These are phyloP conservation scores for Paracamarosporium sp. DNA, from an alignment of 2,329 filamentous ascomycete genomes.

Conservation along the genomic window DNA sequence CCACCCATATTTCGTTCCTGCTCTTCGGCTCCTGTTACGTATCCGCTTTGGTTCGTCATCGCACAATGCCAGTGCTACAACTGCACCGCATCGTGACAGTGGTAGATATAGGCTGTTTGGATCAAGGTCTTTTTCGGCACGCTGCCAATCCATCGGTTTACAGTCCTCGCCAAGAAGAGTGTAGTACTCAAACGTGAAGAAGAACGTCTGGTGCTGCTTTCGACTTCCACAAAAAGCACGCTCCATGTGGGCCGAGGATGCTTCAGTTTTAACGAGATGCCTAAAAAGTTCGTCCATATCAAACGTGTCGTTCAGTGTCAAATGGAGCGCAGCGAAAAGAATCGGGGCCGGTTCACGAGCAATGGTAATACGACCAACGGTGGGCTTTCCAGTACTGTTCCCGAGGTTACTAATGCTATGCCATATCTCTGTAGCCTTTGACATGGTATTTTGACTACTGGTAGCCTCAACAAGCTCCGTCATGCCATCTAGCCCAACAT, in stretches of 20 bases:
- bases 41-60: constrained; percentile 60
- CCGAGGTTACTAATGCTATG: constrained; percentile 43
- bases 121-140: constrained; percentile 56
- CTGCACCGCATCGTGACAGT: constrained; percentile 65
- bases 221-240: constrained; percentile 56
- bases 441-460: constrained; percentile 41
- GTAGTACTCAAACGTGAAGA: constrained; percentile 71
- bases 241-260: constrained; percentile 56
- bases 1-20: constrained; percentile 57
- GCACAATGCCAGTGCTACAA: constrained; percentile 64
- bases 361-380: constrained; percentile 66
- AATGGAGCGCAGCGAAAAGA: constrained; percentile 65
- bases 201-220: constrained; percentile 63
- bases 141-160: constrained; percentile 66
- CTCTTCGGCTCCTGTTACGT: constrained; percentile 57
- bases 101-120: constrained; percentile 60
- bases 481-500: constrained; percentile 57
- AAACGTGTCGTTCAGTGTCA: constrained; percentile 64
- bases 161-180: constrained; percentile 65
- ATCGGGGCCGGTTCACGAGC: constrained; percentile 67
- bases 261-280: constrained; percentile 59
- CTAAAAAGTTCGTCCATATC: constrained; percentile 68
- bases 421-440: constrained; percentile 40
- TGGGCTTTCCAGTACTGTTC: constrained; percentile 45
- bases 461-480: constrained; percentile 47